Evolutionary conservation across 371 early-diverging fungal genomes (phyloP).

Genomic region (Coemansia sp.): DNA sequence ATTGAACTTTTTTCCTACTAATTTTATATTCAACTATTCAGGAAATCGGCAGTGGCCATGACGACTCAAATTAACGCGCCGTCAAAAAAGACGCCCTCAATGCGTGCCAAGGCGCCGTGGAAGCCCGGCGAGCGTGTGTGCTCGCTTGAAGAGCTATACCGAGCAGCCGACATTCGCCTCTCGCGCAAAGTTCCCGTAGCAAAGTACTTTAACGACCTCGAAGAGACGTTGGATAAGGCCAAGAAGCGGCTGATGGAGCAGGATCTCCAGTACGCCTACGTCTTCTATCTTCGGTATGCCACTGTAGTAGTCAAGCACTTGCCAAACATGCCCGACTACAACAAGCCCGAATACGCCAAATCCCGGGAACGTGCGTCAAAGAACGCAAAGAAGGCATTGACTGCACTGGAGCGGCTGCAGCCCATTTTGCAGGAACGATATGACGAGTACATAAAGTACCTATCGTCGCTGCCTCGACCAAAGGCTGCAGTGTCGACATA

Average conservation of each 20-base stretch:
- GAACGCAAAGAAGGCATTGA: conserved; percentile 39
- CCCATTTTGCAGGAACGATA: conserved; percentile 44
- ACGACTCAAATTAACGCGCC: background rate
- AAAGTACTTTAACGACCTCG: conserved; percentile 46
- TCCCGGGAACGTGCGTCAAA: conserved; percentile 33
- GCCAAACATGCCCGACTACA: conserved; percentile 51
- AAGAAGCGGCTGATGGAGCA: conserved; percentile 42
- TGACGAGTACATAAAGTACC: conserved; percentile 46
- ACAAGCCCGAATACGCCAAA: conserved; percentile 35
- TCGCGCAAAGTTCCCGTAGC: conserved; percentile 41
- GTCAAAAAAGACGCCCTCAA: conserved; percentile 6
- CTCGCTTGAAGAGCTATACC: conserved; percentile 46
- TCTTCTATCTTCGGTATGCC: conserved; percentile 51
- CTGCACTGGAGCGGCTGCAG: conserved; percentile 47
- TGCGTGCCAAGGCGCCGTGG: conserved; percentile 17
- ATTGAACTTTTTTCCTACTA: too few relatives aligned
- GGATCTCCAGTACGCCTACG: conserved; percentile 53
- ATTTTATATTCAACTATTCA: background rate
- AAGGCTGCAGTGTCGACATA: conserved; percentile 43
- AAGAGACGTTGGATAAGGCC: conserved; percentile 49
- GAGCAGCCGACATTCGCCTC: conserved; percentile 43
- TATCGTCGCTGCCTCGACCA: conserved; percentile 44
- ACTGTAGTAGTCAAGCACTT: conserved; percentile 52
- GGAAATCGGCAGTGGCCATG: background rate
- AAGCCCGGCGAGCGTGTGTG: conserved; percentile 44